Base-by-base conservation (phyloP, 148 eudicot genomes). In the Persicaria tinctoria region DNA sequence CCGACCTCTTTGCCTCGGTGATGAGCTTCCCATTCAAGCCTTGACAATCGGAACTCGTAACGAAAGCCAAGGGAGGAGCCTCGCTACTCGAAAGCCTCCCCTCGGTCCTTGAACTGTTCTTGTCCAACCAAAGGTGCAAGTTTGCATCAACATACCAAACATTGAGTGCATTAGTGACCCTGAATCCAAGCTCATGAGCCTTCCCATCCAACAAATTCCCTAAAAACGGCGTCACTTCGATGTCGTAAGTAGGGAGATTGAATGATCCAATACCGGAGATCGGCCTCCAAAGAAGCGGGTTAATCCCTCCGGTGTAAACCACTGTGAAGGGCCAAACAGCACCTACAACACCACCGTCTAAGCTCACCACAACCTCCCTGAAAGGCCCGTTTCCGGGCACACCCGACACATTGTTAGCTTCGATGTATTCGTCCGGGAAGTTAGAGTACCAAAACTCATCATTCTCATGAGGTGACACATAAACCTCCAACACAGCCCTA, bases 271-370 rank as follows among this genome's bases (percentile, higher is more conserved):
- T 93, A 0, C 80, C 95, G 8, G 83, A 83, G 23, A 93, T 89
- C 0, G 98, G 98, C 44, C 93, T 88, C 98, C 98, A 93, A 16
- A 93, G 79, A 10, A 93, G 87, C 23, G 98, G 98, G 78, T 93
- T 91, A 27, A 91, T 72, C 0, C 97, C 98, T 12, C 98, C 98
- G 4, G 97, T 93, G 54, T 82, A 90, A 41, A 94, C 78, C 73
- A 94, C 97, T 17, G 92, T 91, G 68, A 94, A 91, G 54, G 98
- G 98, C 84, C 91, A 93, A 76, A 93, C 76, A 45, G 93, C 89
- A 1, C 98, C 98, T 23, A 90, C 83, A 44, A 69, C 51, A 14
- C 48, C 68, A 56, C 80, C 89, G 74, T 94, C 98, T 73, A 94
- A 63, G 55, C 77, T 86, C n/a, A 94, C 88, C 66, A 91, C 83